phyloP scores from a whole-genome alignment of 2,329 filamentous ascomycete species.

The Penicillium sclerotiorum region DNA sequence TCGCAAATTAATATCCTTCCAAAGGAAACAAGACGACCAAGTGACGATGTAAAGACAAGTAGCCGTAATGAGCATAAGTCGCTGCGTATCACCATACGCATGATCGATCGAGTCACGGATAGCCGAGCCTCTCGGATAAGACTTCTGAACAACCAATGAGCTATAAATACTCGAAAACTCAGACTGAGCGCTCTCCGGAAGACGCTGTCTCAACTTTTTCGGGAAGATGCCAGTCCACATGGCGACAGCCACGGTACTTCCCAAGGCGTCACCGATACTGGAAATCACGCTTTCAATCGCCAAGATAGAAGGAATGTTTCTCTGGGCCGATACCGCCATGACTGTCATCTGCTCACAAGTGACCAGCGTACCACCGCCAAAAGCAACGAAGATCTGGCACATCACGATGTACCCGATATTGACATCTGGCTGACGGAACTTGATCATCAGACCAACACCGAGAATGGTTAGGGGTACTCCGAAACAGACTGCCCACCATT shows the following conservation, averaged over 20 bases:
- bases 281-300: slow-evolving; percentile 18
- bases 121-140: slow-evolving; percentile 2
- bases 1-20: slow-evolving; percentile 11
- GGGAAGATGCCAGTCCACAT: slow-evolving; percentile 26
- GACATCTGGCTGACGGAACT: slow-evolving; percentile 21
- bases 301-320: slow-evolving; percentile 18
- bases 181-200: slow-evolving; percentile 9
- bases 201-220: slow-evolving; percentile 3
- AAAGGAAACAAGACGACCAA: slow-evolving; percentile 10
- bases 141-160: background rate
- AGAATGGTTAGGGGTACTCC: slow-evolving; percentile 21
- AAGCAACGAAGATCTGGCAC: slow-evolving; percentile 23
- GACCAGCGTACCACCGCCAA: slow-evolving; percentile 19
- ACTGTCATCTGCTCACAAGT: slow-evolving; percentile 20
- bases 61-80: background rate
- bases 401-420: slow-evolving; percentile 19
- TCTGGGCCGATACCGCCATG: slow-evolving; percentile 20
- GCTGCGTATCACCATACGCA: slow-evolving; percentile 12
- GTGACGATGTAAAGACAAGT: slow-evolving; percentile 14
- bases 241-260: slow-evolving; percentile 20
- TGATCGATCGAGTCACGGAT: slow-evolving; percentile 8
- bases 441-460: slow-evolving; percentile 22
- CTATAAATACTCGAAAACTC: slow-evolving; percentile 10
- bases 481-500: slow-evolving; percentile 15
- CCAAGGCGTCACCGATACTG: slow-evolving; percentile 18